Evolutionary conservation across 2,329 filamentous ascomycete species (phyloP).

Genomic region (Pseudocercospora ulei): DNA sequence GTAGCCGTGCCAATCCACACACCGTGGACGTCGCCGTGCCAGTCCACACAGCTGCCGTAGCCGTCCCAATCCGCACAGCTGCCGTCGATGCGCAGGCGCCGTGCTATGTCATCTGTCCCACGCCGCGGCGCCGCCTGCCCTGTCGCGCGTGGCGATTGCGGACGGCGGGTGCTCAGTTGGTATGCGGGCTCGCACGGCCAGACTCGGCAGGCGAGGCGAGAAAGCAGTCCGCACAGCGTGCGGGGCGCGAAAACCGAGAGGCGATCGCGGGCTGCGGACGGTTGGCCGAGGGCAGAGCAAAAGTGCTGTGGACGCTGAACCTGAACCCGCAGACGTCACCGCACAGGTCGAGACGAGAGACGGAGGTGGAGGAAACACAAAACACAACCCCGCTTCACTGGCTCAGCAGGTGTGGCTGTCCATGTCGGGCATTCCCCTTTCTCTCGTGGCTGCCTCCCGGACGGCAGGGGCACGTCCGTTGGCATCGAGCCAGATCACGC

Average conservation of each 20-base stretch:
- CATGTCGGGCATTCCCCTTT: constrained; percentile 3
- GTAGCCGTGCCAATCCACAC: constrained; percentile 12
- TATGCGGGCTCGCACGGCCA: constrained; percentile 4
- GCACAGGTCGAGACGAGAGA: constrained; percentile 7
- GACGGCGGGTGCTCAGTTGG: constrained; percentile 1
- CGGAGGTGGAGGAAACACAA: no score
- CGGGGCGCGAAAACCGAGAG: constrained; percentile 12
- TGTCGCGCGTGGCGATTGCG: constrained; percentile 13
- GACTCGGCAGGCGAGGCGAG: constrained; percentile 6
- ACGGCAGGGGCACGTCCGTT: constrained; percentile 72
- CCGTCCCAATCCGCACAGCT: constrained; percentile 16
- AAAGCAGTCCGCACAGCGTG: constrained; percentile 3
- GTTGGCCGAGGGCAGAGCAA: constrained; percentile 9
- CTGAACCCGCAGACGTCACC: constrained; percentile 9
- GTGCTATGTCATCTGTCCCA: constrained; percentile 21
- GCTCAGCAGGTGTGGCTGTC: constrained; percentile 7
- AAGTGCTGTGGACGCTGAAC: constrained; percentile 5
- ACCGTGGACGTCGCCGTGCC: no score
- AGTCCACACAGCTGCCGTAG: constrained; percentile 14
- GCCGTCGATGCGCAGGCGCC: constrained; percentile 12
- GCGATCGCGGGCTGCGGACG: constrained; percentile 10
- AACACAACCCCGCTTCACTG: no score
- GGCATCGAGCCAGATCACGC: constrained; percentile 67
- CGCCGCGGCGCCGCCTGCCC: constrained; percentile 8
- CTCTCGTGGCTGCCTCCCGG: constrained; percentile 63